Conservation (phyloP, 225 moss, liverwort and hornwort species). For the Polytrichum formosum region DNA sequence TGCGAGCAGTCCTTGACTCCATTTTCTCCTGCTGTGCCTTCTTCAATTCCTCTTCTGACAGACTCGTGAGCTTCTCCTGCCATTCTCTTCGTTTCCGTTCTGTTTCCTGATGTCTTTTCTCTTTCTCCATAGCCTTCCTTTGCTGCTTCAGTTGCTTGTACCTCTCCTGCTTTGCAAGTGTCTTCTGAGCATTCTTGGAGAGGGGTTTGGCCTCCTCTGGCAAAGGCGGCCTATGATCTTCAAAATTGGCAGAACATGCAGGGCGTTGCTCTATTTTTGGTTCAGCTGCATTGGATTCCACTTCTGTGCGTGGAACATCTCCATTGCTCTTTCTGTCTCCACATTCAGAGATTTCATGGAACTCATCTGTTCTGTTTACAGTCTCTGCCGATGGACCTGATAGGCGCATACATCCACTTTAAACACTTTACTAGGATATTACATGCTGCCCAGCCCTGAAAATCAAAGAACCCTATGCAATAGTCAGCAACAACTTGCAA, state of each 20-base stretch:
- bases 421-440: neutral
- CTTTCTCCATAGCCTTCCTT: slow-evolving; percentile 65
- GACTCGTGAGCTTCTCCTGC: slow-evolving; percentile 68
- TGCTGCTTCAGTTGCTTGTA: slow-evolving; percentile 60
- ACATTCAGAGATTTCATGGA: slow-evolving; percentile 33
- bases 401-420: slow-evolving; percentile 10
- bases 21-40: slow-evolving; percentile 57
- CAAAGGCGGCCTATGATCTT: slow-evolving; percentile 31
- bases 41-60: slow-evolving; percentile 74
- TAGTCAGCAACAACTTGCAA: too few species aligned
- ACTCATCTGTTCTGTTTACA: slow-evolving; percentile 24
- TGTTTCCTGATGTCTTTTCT: slow-evolving; percentile 69
- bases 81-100: slow-evolving; percentile 75
- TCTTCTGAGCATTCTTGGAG: slow-evolving; percentile 78
- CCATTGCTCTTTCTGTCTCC: slow-evolving; percentile 21
- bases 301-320: slow-evolving; percentile 27
- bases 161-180: slow-evolving; percentile 61
- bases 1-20: slow-evolving; percentile 55
- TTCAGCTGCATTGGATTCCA: slow-evolving; percentile 20
- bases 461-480: too few species aligned
- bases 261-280: slow-evolving; percentile 31
- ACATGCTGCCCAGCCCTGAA: neutral
- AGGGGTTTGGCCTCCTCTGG: slow-evolving; percentile 48
- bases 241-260: slow-evolving; percentile 39
- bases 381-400: slow-evolving; percentile 55